A percentile compares a stretch with the other conserved stretches of the same genome.
Conservation (phyloP, 305 asterid genomes). For the Plantago lanceolata region DNA sequence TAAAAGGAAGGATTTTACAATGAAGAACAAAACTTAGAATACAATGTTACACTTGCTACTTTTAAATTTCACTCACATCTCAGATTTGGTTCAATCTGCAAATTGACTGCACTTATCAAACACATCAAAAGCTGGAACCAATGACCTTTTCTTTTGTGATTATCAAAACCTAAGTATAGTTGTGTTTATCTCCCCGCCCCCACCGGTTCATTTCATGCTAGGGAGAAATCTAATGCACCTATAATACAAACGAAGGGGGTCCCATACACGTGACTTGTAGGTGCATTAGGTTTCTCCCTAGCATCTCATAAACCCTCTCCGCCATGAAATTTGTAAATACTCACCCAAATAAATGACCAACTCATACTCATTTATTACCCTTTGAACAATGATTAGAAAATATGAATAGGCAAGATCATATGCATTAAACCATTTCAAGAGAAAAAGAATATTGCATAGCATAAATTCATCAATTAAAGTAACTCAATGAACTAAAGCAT, state of each 20-base stretch:
- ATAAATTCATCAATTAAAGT: constrained; percentile 1
- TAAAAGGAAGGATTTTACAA: background rate
- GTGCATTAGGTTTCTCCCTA: too few species aligned
- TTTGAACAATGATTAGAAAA: constrained; percentile 7
- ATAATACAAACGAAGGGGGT: too few species aligned
- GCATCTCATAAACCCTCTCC: too few species aligned
- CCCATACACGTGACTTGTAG: too few species aligned
- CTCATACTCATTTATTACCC: background rate
- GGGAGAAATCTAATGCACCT: too few species aligned
- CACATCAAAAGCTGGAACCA: background rate
- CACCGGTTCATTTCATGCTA: too few species aligned
- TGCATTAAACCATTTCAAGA: constrained; percentile 17
- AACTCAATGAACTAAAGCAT: constrained; percentile 33
- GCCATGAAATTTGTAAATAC: too few species aligned
- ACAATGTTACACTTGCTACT: background rate
- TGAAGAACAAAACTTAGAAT: background rate
- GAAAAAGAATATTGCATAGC: background rate
- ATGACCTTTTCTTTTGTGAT: background rate
- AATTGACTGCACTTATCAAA: background rate
- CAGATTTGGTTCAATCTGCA: background rate
- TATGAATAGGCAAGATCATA: constrained; percentile 12
- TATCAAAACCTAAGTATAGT: background rate
- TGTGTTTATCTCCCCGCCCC: too few species aligned
- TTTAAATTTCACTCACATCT: background rate
- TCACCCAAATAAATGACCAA: background rate